Evolutionary conservation across 345 rosid genomes (phyloP), one percentile per base, ranked within the genome.

Genomic region (Populus ilicifolia): DNA sequence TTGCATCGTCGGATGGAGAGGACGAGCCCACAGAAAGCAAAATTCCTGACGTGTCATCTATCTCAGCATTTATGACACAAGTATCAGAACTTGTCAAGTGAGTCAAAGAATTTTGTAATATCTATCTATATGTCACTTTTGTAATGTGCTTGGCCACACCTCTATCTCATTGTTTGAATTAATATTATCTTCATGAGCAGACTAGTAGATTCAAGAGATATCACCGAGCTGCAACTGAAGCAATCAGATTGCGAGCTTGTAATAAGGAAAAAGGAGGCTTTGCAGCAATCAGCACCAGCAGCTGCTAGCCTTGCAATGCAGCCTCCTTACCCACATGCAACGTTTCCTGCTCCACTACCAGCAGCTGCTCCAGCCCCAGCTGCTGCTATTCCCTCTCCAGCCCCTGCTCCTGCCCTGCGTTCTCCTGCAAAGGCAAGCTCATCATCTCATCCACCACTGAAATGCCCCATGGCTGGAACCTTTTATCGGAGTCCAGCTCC

Each of bases 381-480:
- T 14, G 78, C 89, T 69, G 77, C 87, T 63, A 67, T 87, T 61
- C 80, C 90, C 76, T 77, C 88, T 6, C 67, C 85, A 1, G 68
- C 89, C 36, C 59, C 86, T 56, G 75, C 76, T 2, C 88, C 86
- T 20, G 82, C 88, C 21, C 23, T 80, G 17, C 88, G 87, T 17
- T 73, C 90, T 30, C 89, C 89, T 68, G 79, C 85, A 71, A 85
- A 89, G 68, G 23, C 90, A 5, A 70, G 74, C 21, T 39, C 79
- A 63, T 81, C 92, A 36, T 88, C 92, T 62, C 91, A 87, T 64
- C 90, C 94, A 21, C 80, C 94, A 7, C 85, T 96, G 27, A 91
- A 90, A 67, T 89, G 97, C 77, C 98, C 99, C 36, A 93, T 96
- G 99, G 96, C 98, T 74, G 99, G 99, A 78, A 96, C 98, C 77